Evolutionary conservation across 352 stramenopile species (phyloP), one percentile per base, ranked within the genome.

Genomic region (Globisporangium acanthophoron): DNA sequence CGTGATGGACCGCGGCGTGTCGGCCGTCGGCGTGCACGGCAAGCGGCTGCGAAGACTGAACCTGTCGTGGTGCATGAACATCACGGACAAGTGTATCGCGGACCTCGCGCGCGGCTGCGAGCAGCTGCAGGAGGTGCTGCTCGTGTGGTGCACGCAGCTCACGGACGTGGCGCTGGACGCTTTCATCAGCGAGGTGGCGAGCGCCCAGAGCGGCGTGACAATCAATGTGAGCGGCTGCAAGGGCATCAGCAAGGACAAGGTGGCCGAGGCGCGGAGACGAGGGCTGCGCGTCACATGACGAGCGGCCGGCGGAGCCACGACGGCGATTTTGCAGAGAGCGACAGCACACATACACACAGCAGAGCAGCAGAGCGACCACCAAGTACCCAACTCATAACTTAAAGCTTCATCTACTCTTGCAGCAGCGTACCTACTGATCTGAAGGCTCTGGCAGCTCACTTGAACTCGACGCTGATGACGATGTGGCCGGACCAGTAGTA

Each of bases 21-120:
- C 69, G 27, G 72, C 76, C n/a, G 56, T 90, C 11, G 82, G 74
- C 31, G 52, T 37, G 5, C 70, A 88, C 45, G 77, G 70, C 27
- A 72, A 80, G 45, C 75, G 73, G 13, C 70, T 95, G 45, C 73
- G 88, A 56, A 64, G 58, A 24, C 61, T 95, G 39, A 89, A 93
- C 57, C 52, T 95, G 33, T 91, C 84, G 51, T 95, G 86, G 86
- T 94, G 85, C 67, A 86, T 93, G 71, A 92, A 94, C 69, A 88
- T 95, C 58, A 95, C 86, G 11, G 86, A 95, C 73, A 88, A 90
- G 59, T 81, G 84, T 51, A 70, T 92, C 35, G 69, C 80, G 57
- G 76, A 86, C 57, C 47, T 95, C 29, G 80, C 80, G 31, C 67
- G 66, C n/a, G 74, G 71, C 27, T 95, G 82, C 49, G 62, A 71